phyloP scores from a whole-genome alignment of 306 rosid species.

The Betula pendula region DNA sequence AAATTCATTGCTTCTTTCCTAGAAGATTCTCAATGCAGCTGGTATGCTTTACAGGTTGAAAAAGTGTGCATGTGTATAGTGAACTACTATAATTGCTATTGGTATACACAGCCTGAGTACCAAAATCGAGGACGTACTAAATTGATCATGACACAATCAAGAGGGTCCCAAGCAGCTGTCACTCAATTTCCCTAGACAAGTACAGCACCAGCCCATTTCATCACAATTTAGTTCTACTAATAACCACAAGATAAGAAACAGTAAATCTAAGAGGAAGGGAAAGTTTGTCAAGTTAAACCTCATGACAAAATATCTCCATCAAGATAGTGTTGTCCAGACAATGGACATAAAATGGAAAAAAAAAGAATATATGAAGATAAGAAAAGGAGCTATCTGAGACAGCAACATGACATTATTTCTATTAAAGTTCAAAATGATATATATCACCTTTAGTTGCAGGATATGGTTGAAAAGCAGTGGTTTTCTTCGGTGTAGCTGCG shows the following conservation, averaged over 20 bases:
- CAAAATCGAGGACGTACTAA: not conserved
- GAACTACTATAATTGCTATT: too few relatives aligned
- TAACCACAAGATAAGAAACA: not conserved
- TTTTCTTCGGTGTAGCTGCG: slow-evolving; percentile 84
- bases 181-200: too few relatives aligned
- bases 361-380: not conserved
- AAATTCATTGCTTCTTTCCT: not conserved
- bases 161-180: not conserved
- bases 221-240: not conserved
- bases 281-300: not conserved
- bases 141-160: not conserved
- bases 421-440: not conserved
- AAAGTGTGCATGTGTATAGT: not conserved
- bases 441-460: slow-evolving; percentile 53
- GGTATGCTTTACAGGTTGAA: not conserved
- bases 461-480: slow-evolving; percentile 61
- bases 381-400: not conserved
- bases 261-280: not conserved
- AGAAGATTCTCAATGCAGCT: not conserved
- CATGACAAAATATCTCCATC: not conserved
- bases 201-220: not conserved
- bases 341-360: not conserved
- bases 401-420: not conserved
- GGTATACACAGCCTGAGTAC: not conserved
- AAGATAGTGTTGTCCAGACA: not conserved